Percentiles rank a stretch among this genome's conserved stretches.
Conservation (phyloP, 2,329 filamentous ascomycete genomes). For the Cordyceps cicadae region DNA sequence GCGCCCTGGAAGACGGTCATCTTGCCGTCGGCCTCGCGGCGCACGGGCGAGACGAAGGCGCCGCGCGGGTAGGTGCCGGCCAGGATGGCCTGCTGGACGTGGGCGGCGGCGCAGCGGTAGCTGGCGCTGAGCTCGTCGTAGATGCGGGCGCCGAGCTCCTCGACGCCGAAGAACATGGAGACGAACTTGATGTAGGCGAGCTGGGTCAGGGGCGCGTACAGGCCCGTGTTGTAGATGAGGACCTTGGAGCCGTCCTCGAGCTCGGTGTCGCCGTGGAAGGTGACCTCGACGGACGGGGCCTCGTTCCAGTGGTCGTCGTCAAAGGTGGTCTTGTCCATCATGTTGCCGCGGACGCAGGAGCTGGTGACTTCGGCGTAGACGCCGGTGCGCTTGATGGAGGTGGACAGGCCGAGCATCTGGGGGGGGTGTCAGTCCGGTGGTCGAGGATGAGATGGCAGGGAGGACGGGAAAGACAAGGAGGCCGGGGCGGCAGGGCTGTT, state of each 20-base stretch:
- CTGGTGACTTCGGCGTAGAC: conserved; percentile 10
- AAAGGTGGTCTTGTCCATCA: conserved; percentile 9
- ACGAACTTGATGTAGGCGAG: conserved; percentile 12
- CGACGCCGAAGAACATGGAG: conserved; percentile 10
- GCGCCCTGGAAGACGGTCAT: conserved; percentile 10
- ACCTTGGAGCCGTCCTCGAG: background rate
- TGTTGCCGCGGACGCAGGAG: conserved; percentile 11
- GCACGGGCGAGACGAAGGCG: conserved; percentile 5
- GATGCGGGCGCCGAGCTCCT: conserved; percentile 2
- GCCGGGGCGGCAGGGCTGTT: too few species aligned
- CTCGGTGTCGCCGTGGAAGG: conserved; percentile 7
- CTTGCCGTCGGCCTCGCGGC: conserved; percentile 5
- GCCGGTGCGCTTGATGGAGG: conserved; percentile 5
- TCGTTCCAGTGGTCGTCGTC: conserved; percentile 8
- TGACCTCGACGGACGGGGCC: conserved; percentile 8
- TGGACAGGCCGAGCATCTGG: conserved; percentile 9
- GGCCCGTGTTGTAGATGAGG: conserved; percentile 10
- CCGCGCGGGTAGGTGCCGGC: background rate
- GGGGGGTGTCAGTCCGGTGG: background rate
- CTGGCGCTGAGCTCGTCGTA: conserved; percentile 6
- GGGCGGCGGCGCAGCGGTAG: conserved; percentile 8
- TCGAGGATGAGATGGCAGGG: too few species aligned
- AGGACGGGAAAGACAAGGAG: too few species aligned
- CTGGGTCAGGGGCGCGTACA: conserved; percentile 5
- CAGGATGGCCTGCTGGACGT: conserved; percentile 8